Evolutionary conservation across 192 early-diverging fungal species (phyloP).

Genomic region (Lunasporangiospora selenospora): DNA sequence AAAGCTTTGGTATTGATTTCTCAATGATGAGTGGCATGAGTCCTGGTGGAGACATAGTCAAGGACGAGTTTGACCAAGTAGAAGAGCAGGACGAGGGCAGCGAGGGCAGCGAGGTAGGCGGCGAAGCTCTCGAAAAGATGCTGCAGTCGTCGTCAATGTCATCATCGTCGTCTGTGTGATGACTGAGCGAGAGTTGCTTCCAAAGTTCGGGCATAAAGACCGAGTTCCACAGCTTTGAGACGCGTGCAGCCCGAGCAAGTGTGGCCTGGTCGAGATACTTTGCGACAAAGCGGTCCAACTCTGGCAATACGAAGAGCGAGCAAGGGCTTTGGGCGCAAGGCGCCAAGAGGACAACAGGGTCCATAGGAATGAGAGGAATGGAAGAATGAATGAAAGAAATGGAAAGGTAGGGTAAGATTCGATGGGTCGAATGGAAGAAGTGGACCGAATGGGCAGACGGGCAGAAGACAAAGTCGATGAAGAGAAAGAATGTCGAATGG

Average conservation of each 20-base stretch:
- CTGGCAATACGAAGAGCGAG: constrained; percentile 38
- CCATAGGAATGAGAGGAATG: neutral
- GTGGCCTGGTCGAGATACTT: constrained; percentile 30
- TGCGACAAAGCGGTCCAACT: constrained; percentile 37
- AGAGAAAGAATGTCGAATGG: too few species aligned
- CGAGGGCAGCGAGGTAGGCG: constrained; percentile 10
- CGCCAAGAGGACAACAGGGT: neutral
- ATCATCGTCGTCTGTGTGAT: constrained; percentile 26
- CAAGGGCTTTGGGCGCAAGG: neutral
- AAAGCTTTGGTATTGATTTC: constrained; percentile 5
- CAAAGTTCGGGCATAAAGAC: constrained; percentile 40
- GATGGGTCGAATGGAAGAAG: too few species aligned
- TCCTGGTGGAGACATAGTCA: neutral
- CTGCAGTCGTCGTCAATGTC: constrained; percentile 28
- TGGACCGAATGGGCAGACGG: too few species aligned
- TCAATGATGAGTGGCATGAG: neutral
- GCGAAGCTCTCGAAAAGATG: constrained; percentile 7
- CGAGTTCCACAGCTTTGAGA: constrained; percentile 32
- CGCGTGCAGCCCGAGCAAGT: constrained; percentile 37
- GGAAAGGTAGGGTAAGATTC: neutral
- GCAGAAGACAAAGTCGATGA: too few species aligned
- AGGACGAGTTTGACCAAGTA: constrained; percentile 19
- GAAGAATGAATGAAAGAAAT: neutral
- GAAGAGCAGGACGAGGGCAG: constrained; percentile 37
- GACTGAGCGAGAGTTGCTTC: constrained; percentile 27